A percentile compares a stretch with the other conserved stretches of the same genome.
Conservation (phyloP, 345 rosid species). For the Triadica sebifera region DNA sequence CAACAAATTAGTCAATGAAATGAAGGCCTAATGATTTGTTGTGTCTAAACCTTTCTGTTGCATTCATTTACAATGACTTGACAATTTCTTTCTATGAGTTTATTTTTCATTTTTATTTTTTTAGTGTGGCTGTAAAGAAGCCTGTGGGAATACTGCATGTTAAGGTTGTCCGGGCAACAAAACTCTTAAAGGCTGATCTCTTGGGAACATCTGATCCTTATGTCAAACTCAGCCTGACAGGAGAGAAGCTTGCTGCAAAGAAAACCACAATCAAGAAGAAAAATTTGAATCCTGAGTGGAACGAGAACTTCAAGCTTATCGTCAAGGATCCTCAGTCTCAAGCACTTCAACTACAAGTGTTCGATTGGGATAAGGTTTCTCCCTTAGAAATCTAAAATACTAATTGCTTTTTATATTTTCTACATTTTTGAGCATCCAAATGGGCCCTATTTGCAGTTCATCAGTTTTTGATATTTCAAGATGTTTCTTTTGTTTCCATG, state of each 20-base stretch:
- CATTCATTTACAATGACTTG: neutral
- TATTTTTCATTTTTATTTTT: neutral
- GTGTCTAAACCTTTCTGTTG: neutral
- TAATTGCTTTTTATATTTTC: neutral
- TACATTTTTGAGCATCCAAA: neutral
- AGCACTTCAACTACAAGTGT: conserved; percentile 64
- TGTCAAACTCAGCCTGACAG: conserved; percentile 58
- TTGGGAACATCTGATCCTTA: conserved; percentile 77
- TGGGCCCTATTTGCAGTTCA: neutral
- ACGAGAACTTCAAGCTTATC: conserved; percentile 64
- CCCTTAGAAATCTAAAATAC: neutral
- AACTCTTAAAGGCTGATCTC: conserved; percentile 60
- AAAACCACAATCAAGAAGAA: conserved; percentile 71
- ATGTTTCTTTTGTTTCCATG: neutral
- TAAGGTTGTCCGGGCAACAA: conserved; percentile 57
- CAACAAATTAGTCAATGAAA: too few relatives aligned
- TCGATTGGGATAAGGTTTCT: conserved; percentile 82
- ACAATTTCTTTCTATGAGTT: neutral
- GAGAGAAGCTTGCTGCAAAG: conserved; percentile 61
- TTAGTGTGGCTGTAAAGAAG: conserved; percentile 54
- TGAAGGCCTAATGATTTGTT: neutral
- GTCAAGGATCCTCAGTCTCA: conserved; percentile 64
- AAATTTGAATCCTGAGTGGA: conserved; percentile 79
- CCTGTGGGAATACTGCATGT: conserved; percentile 75
- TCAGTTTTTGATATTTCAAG: neutral